Evolutionary conservation across 2,329 filamentous ascomycete genomes (phyloP).

Genomic region (Didymella glomerata): DNA sequence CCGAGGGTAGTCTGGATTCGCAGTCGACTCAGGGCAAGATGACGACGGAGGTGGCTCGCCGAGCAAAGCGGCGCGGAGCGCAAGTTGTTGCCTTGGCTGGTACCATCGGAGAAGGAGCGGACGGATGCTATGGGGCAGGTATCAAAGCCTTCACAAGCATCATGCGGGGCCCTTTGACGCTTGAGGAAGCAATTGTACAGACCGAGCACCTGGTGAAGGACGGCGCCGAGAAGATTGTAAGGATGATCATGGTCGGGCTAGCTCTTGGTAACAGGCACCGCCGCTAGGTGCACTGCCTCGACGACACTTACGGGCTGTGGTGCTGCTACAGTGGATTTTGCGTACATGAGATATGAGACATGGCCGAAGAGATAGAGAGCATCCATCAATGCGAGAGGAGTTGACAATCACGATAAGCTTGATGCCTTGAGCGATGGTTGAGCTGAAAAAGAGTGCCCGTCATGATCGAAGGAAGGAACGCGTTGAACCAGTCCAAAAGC

Average conservation of each 20-base stretch:
- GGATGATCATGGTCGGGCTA: conserved; percentile 50
- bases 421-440: not conserved
- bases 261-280: conserved; percentile 32
- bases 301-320: conserved; percentile 5
- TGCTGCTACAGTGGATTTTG: too few relatives aligned
- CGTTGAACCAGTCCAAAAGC: not conserved
- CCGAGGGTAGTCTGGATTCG: conserved; percentile 62
- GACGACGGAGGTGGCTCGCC: conserved; percentile 61
- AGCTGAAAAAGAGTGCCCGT: not conserved
- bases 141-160: conserved; percentile 52
- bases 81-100: conserved; percentile 56
- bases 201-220: conserved; percentile 48
- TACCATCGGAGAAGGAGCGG: conserved; percentile 43
- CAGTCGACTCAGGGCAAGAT: conserved; percentile 64
- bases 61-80: conserved; percentile 57
- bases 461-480: not conserved
- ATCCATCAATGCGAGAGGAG: not conserved
- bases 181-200: conserved; percentile 48
- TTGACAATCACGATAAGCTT: not conserved
- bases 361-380: not conserved
- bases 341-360: not conserved
- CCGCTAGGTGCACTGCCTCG: conserved; percentile 5
- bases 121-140: conserved; percentile 38
- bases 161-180: conserved; percentile 43
- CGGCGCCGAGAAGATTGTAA: conserved; percentile 49